Percentiles rank a stretch among this genome's conserved stretches.
phyloP scores from a whole-genome alignment of 805 yeast species.

The Candida easanensis region DNA sequence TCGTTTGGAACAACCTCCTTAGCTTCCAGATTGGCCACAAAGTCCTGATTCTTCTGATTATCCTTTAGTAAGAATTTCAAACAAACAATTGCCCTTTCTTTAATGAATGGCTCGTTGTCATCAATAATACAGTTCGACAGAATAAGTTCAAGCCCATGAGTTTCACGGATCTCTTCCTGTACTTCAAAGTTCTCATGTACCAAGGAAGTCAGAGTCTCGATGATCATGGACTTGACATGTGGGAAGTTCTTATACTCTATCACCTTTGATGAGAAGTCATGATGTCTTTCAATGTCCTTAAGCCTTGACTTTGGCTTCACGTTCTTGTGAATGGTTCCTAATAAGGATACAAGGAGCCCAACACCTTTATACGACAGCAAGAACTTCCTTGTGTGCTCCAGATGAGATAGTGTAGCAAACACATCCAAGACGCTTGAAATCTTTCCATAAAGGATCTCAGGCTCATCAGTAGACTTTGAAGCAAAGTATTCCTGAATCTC shows the following conservation, averaged over 20 bases:
- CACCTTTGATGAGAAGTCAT: not conserved
- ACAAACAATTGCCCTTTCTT: conserved; percentile 82
- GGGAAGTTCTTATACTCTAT: conserved; percentile 48
- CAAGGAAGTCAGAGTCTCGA: conserved; percentile 64
- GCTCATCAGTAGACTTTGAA: conserved; percentile 13
- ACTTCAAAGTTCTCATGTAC: conserved; percentile 47
- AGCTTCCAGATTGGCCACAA: conserved; percentile 79
- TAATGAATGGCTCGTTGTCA: conserved; percentile 81
- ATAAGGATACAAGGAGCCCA: conserved; percentile 30
- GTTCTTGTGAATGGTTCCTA: conserved; percentile 33
- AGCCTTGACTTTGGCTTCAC: conserved; percentile 29
- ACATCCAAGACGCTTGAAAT: conserved; percentile 32
- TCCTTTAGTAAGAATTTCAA: conserved; percentile 62
- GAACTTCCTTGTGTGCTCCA: conserved; percentile 35
- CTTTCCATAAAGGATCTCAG: conserved; percentile 29
- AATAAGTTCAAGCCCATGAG: conserved; percentile 67
- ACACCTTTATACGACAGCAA: conserved; percentile 35
- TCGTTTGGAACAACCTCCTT: conserved; percentile 57
- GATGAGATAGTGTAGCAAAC: conserved; percentile 30
- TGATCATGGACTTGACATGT: conserved; percentile 58
- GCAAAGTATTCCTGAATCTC: conserved; percentile 28
- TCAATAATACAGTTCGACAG: conserved; percentile 84
- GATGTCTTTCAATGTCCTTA: conserved; percentile 22
- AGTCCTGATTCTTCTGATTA: conserved; percentile 68
- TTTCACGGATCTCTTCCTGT: conserved; percentile 66